These are phyloP conservation scores for Guadua angustifolia DNA, from an alignment of 176 grass and related monocot genomes.

Conservation along the genomic window DNA sequence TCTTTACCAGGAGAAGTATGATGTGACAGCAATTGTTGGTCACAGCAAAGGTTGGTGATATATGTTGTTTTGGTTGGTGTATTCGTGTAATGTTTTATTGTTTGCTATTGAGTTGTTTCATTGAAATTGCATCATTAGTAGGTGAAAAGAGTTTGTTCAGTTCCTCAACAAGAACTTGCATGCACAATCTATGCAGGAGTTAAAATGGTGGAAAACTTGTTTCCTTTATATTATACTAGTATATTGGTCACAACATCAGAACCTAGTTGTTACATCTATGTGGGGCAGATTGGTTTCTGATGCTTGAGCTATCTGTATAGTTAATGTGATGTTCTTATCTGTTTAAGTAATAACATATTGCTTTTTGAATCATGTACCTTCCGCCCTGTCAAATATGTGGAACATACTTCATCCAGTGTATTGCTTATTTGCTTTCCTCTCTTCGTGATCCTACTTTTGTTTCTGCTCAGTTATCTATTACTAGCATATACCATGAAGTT, in stretches of 20 bases:
- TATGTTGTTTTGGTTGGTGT: slow-evolving; percentile 19
- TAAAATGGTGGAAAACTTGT: background rate
- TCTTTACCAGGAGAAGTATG: slow-evolving; percentile 61
- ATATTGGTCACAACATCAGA: slow-evolving; percentile 17
- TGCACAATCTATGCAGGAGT: slow-evolving; percentile 2
- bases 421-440: background rate
- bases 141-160: slow-evolving; percentile 10
- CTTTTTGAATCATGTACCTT: background rate
- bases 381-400: background rate
- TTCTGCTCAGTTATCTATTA: background rate
- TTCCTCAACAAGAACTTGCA: slow-evolving; percentile 11
- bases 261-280: background rate
- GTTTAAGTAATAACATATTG: background rate
- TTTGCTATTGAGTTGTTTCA: background rate
- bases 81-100: background rate
- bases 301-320: slow-evolving; percentile 18
- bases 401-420: slow-evolving; percentile 14
- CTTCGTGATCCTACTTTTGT: background rate
- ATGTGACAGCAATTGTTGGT: slow-evolving; percentile 65
- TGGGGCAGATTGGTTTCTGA: background rate
- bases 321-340: slow-evolving; percentile 3
- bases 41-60: slow-evolving; percentile 76
- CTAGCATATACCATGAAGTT: slow-evolving; percentile 6
- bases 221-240: slow-evolving; percentile 1
- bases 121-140: slow-evolving; percentile 4